Percentiles rank a stretch among this genome's conserved stretches.
Evolutionary conservation across 208 protist species (phyloP).

Genomic region (Trypanosoma vivax): DNA sequence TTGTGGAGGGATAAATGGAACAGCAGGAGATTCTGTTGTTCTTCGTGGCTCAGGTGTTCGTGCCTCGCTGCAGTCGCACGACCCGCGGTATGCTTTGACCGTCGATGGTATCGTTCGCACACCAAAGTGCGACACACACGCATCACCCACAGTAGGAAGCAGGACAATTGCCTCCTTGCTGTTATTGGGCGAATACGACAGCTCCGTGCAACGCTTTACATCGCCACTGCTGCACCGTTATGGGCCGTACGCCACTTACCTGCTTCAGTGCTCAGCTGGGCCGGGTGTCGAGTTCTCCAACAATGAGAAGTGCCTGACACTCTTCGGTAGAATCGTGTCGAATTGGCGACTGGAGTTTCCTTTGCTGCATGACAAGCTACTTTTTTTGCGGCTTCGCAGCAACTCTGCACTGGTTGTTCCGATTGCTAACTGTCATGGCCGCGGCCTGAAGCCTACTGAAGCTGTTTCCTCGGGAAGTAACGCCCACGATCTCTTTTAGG

Average conservation of each 20-base stretch:
- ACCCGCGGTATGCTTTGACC: background rate
- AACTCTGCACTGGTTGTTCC: constrained; percentile 29
- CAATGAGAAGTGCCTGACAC: constrained; percentile 14
- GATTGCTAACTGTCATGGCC: constrained; percentile 6
- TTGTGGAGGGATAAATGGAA: background rate
- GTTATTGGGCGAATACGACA: constrained; percentile 28
- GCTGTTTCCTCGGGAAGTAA: background rate
- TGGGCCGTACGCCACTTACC: constrained; percentile 13
- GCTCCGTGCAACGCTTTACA: constrained; percentile 28
- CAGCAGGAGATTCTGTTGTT: background rate
- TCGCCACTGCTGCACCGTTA: constrained; percentile 8
- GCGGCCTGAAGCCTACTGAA: background rate
- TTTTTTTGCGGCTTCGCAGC: constrained; percentile 37
- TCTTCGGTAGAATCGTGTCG: constrained; percentile 32
- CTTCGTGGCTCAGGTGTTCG: background rate
- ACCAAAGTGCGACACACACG: too few species aligned
- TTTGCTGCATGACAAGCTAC: constrained; percentile 1
- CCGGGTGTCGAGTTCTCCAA: constrained; percentile 29
- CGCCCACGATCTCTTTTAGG: constrained; percentile 51
- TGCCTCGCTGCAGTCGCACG: background rate
- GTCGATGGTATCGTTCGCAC: background rate
- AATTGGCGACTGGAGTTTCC: constrained; percentile 41
- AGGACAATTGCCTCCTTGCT: constrained; percentile 18
- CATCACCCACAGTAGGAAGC: constrained; percentile 10
- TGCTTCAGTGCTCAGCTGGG: constrained; percentile 22